These are phyloP conservation scores for Escallonia herrerae DNA, from an alignment of 129 eudicot genomes.

Conservation along the genomic window DNA sequence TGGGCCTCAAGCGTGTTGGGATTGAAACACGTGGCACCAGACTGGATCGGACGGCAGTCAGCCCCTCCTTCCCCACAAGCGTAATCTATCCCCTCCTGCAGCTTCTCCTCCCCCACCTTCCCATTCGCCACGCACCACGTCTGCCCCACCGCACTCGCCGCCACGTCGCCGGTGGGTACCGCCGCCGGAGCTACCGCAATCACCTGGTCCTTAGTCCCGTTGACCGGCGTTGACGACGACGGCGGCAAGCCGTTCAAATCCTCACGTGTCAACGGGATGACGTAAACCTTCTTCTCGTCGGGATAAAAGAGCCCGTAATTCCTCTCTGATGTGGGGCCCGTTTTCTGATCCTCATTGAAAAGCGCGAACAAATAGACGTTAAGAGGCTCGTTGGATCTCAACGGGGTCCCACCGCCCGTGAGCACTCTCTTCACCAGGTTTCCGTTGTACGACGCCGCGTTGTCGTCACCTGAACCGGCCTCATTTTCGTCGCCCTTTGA, in stretches of 20 bases:
- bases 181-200: slow-evolving; percentile 1
- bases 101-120: slow-evolving; percentile 41
- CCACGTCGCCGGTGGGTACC: slow-evolving; percentile 11
- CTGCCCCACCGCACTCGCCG: slow-evolving; percentile 32
- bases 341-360: slow-evolving; percentile 70
- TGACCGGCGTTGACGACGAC: slow-evolving; percentile 18
- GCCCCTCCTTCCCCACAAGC: slow-evolving; percentile 92
- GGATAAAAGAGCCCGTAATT: slow-evolving; percentile 94
- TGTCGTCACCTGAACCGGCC: slow-evolving; percentile 47
- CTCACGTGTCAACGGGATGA: slow-evolving; percentile 49
- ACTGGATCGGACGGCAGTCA: slow-evolving; percentile 89
- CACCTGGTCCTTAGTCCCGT: slow-evolving; percentile 39
- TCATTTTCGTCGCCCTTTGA: slow-evolving; percentile 74
- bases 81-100: slow-evolving; percentile 60
- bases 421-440: slow-evolving; percentile 72
- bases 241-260: slow-evolving; percentile 21
- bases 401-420: slow-evolving; percentile 70
- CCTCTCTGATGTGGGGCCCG: slow-evolving; percentile 72
- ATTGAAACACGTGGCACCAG: slow-evolving; percentile 68
- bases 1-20: slow-evolving; percentile 72
- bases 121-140: slow-evolving; percentile 94
- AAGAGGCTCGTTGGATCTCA: slow-evolving; percentile 60
- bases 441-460: slow-evolving; percentile 90
- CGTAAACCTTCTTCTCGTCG: slow-evolving; percentile 58
- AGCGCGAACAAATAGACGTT: slow-evolving; percentile 66